Evolutionary conservation across 2,329 filamentous ascomycete species (phyloP).

Genomic region (Cytospora leucostoma): DNA sequence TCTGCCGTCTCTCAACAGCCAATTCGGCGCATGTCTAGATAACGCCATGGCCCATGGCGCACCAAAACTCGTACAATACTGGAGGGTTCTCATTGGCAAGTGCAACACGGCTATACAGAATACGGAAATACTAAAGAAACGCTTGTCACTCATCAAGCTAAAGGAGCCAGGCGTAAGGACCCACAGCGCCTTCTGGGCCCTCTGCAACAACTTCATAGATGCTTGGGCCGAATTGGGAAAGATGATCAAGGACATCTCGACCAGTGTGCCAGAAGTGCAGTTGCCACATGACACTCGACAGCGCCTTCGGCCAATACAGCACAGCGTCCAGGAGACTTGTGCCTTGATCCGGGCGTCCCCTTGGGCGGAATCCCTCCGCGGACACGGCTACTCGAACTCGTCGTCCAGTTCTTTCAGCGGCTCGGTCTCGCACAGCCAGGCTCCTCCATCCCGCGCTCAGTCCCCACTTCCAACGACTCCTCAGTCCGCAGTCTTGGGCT

Average conservation of each 20-base stretch:
- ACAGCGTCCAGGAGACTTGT: conserved; percentile 77
- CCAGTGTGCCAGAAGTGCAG: conserved; percentile 50
- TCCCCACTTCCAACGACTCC: conserved; percentile 73
- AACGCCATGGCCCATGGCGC: conserved; percentile 62
- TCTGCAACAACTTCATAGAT: conserved; percentile 74
- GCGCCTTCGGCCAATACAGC: conserved; percentile 78
- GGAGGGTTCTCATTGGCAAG: conserved; percentile 70
- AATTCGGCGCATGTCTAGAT: conserved; percentile 66
- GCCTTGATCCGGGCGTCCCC: conserved; percentile 66
- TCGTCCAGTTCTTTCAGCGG: conserved; percentile 36
- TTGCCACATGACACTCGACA: conserved; percentile 68
- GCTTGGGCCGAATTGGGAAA: conserved; percentile 68
- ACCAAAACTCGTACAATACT: conserved; percentile 61
- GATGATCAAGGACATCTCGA: conserved; percentile 52
- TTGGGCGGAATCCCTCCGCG: conserved; percentile 49
- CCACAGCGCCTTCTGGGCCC: conserved; percentile 62
- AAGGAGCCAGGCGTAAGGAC: conserved; percentile 78
- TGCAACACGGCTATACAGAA: conserved; percentile 71
- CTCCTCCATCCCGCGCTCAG: conserved; percentile 31
- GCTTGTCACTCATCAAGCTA: conserved; percentile 78
- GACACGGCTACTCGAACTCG: conserved; percentile 40
- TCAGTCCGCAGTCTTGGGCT: conserved; percentile 83
- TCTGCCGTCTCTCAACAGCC: conserved; percentile 68
- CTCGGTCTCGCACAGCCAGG: conserved; percentile 28
- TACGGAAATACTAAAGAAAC: conserved; percentile 69